These are phyloP conservation scores for Ceratocystis cacaofunesta DNA, from an alignment of 2,329 filamentous ascomycete genomes.

Conservation along the genomic window DNA sequence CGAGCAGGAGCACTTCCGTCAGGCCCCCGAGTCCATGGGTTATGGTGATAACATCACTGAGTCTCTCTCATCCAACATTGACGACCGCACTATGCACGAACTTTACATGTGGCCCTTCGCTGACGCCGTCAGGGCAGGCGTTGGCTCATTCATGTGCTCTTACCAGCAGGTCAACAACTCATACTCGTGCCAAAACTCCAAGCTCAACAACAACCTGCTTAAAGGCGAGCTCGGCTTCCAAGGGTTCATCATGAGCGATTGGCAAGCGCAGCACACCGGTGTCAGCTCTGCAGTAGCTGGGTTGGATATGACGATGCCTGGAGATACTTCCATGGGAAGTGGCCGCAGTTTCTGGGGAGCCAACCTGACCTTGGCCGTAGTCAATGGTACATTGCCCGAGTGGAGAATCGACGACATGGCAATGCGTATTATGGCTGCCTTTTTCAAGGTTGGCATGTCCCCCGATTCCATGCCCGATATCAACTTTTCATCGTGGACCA, in stretches of 20 bases:
- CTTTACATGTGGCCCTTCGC: constrained; percentile 67
- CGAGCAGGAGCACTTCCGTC: constrained; percentile 67
- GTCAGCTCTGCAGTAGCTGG: constrained; percentile 53
- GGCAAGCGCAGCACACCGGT: constrained; percentile 59
- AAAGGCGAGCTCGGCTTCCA: constrained; percentile 50
- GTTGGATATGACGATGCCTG: constrained; percentile 79
- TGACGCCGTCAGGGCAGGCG: constrained; percentile 54
- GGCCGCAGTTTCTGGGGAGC: constrained; percentile 65
- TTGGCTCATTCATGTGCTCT: constrained; percentile 49
- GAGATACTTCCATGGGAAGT: constrained; percentile 62
- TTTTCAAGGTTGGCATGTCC: constrained; percentile 49
- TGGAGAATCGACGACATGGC: constrained; percentile 88
- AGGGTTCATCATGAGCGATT: constrained; percentile 52
- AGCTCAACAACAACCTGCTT: constrained; percentile 57
- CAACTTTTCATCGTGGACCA: constrained; percentile 84
- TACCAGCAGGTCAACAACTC: constrained; percentile 73
- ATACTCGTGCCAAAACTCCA: constrained; percentile 66
- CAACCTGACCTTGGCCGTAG: constrained; percentile 72
- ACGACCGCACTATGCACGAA: constrained; percentile 62
- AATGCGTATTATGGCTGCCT: constrained; percentile 61
- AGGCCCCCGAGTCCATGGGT: constrained; percentile 38
- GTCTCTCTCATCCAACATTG: constrained; percentile 44
- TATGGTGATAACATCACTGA: constrained; percentile 48
- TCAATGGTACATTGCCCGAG: constrained; percentile 79
- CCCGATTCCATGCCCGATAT: constrained; percentile 36